Conservation (phyloP, 805 yeast genomes). For the Nakazawaea holstii region DNA sequence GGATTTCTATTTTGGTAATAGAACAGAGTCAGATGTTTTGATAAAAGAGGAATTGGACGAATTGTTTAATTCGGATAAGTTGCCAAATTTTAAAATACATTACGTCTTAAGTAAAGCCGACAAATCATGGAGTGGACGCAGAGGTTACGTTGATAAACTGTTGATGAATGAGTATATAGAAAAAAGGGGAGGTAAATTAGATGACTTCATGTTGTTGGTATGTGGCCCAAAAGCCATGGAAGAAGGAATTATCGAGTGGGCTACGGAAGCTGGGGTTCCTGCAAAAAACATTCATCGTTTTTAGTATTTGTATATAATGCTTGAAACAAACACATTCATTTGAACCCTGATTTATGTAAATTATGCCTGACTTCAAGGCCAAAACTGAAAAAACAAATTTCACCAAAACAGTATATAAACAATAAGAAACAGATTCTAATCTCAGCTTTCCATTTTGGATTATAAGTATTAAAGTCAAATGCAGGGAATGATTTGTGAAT, state of each 20-base stretch:
- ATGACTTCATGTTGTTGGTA: constrained; percentile 37
- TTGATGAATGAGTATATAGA: constrained; percentile 33
- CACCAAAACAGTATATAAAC: too few relatives aligned
- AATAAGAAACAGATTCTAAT: too few relatives aligned
- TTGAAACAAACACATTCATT: not conserved
- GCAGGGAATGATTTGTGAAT: too few relatives aligned
- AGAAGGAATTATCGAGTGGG: constrained; percentile 14
- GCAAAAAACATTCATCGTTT: constrained; percentile 18
- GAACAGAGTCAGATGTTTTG: constrained; percentile 37
- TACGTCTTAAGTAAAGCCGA: constrained; percentile 31
- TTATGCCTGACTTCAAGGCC: not conserved
- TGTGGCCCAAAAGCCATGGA: constrained; percentile 47
- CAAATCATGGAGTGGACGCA: constrained; percentile 30
- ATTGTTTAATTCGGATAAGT: constrained; percentile 26
- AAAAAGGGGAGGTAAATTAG: constrained; percentile 8
- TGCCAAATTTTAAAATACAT: constrained; percentile 34
- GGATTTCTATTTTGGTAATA: constrained; percentile 39
- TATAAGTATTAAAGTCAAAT: too few relatives aligned
- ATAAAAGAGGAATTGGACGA: constrained; percentile 39
- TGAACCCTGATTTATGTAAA: constrained; percentile 5
- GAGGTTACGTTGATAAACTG: constrained; percentile 35
- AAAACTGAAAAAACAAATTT: too few relatives aligned
- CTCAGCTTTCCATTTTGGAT: too few relatives aligned
- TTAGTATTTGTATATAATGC: not conserved
- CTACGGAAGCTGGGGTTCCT: constrained; percentile 10